phyloP scores from a whole-genome alignment of 177 flowering plant species.

The Tripterygium wilfordii region DNA sequence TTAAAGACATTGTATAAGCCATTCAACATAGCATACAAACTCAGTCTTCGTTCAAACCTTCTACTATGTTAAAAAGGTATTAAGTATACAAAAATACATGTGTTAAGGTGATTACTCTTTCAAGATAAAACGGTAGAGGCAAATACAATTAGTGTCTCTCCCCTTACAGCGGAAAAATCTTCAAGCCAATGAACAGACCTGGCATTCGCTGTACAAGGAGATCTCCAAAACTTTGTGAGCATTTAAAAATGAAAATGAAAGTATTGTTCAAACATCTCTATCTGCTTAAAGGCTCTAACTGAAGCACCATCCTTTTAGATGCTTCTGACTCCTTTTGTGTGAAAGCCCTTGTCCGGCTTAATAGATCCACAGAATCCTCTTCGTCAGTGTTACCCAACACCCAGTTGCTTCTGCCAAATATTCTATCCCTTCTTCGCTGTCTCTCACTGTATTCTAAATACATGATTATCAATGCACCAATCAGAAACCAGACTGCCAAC shows the following conservation, averaged over 20 bases:
- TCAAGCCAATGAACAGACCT: conserved; percentile 4
- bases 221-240: no score
- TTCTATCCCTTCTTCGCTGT: conserved; percentile 34
- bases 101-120: conserved; percentile 11
- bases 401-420: conserved; percentile 63
- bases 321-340: conserved; percentile 31
- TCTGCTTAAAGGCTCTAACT: conserved; percentile 76
- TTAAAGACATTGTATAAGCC: no score
- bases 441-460: conserved; percentile 68
- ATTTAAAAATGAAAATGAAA: no score
- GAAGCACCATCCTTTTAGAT: conserved; percentile 76
- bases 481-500: conserved; percentile 64
- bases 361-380: conserved; percentile 74
- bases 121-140: conserved; percentile 5
- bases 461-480: conserved; percentile 44
- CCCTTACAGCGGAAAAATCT: conserved; percentile 9
- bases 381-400: conserved; percentile 78
- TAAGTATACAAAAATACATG: conserved; percentile 22
- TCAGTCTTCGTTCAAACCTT: conserved; percentile 2
- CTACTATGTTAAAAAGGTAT: conserved; percentile 24
- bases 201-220: conserved; percentile 7
- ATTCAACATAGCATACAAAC: no score
- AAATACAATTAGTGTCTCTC: conserved; percentile 3
- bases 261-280: conserved; percentile 19
- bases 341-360: conserved; percentile 35